These are phyloP conservation scores for Podochytrium sp. DNA, from an alignment of 192 early-diverging fungal species.

Conservation along the genomic window DNA sequence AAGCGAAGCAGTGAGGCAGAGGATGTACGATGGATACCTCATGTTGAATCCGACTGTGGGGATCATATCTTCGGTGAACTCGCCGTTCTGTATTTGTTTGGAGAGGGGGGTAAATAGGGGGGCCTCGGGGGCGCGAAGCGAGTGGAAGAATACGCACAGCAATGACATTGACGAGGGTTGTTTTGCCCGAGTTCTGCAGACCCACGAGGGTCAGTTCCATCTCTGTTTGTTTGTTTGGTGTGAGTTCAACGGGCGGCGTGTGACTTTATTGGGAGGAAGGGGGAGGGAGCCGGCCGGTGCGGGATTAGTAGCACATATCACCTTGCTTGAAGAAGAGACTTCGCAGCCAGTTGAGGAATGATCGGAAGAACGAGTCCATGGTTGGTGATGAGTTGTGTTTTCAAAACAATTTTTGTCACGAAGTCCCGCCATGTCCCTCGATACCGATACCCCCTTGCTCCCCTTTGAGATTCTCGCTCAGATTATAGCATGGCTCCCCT, in stretches of 20 bases:
- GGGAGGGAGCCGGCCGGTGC: not conserved
- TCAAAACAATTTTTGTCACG: too few relatives aligned
- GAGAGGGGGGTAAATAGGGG: not conserved
- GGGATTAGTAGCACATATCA: slow-evolving; percentile 5
- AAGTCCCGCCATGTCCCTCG: too few relatives aligned
- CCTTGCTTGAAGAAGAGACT: slow-evolving; percentile 62
- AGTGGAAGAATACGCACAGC: slow-evolving; percentile 38
- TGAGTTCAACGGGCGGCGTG: not conserved
- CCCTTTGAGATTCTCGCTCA: too few relatives aligned
- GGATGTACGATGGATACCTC: slow-evolving; percentile 76
- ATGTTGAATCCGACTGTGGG: slow-evolving; percentile 99
- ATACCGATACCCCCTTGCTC: too few relatives aligned
- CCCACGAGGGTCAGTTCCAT: slow-evolving; percentile 67
- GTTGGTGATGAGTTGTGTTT: too few relatives aligned
- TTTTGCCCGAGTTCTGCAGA: slow-evolving; percentile 65
- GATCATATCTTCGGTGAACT: slow-evolving; percentile 76
- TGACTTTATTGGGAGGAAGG: not conserved
- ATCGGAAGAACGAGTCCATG: slow-evolving; percentile 32
- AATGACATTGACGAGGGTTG: slow-evolving; percentile 63
- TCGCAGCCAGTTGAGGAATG: slow-evolving; percentile 48
- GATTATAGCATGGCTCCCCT: too few relatives aligned
- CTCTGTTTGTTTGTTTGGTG: slow-evolving; percentile 33
- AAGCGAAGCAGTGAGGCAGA: not conserved
- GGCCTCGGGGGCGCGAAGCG: not conserved
- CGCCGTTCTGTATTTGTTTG: slow-evolving; percentile 38